Percentiles rank a stretch among this genome's conserved stretches.
Evolutionary conservation across 768 basidiomycete genomes (phyloP).

Genomic region (Pisolithus marmoratus): DNA sequence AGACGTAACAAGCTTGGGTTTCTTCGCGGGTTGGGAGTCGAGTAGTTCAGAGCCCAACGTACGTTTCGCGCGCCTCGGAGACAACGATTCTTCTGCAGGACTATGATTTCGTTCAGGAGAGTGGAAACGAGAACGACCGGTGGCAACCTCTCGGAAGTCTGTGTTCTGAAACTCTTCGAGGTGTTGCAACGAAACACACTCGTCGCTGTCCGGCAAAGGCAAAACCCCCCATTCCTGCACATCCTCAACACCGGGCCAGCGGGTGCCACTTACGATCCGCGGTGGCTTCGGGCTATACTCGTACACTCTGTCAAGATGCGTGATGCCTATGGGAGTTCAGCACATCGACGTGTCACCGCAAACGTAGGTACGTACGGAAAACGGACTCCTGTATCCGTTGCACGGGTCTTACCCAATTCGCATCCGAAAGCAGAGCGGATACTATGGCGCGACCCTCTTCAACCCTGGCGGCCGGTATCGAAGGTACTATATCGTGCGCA

Average conservation of each 20-base stretch:
- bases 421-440: slow-evolving; percentile 7
- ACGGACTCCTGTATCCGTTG: slow-evolving; percentile 6
- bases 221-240: slow-evolving; percentile 37
- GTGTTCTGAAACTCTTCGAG: slow-evolving; percentile 42
- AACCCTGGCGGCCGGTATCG: slow-evolving; percentile 1
- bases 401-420: slow-evolving; percentile 18
- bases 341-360: not conserved
- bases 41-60: not conserved
- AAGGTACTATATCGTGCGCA: not conserved
- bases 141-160: slow-evolving; percentile 18
- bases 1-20: slow-evolving; percentile 29
- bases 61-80: slow-evolving; percentile 6
- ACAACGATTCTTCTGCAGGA: not conserved
- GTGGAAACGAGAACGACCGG: not conserved
- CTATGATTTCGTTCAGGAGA: not conserved
- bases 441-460: slow-evolving; percentile 19
- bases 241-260: slow-evolving; percentile 1
- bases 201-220: slow-evolving; percentile 24
- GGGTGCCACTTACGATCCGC: not conserved
- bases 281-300: slow-evolving; percentile 20
- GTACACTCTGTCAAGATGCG: slow-evolving; percentile 13
- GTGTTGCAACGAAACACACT: slow-evolving; percentile 31
- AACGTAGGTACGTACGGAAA: slow-evolving; percentile 18
- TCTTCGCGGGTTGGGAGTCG: slow-evolving; percentile 22
- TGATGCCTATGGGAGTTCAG: slow-evolving; percentile 15